These are phyloP conservation scores for Suhomyces choctaworum DNA, from an alignment of 1,139 yeast genomes.

Conservation along the genomic window DNA sequence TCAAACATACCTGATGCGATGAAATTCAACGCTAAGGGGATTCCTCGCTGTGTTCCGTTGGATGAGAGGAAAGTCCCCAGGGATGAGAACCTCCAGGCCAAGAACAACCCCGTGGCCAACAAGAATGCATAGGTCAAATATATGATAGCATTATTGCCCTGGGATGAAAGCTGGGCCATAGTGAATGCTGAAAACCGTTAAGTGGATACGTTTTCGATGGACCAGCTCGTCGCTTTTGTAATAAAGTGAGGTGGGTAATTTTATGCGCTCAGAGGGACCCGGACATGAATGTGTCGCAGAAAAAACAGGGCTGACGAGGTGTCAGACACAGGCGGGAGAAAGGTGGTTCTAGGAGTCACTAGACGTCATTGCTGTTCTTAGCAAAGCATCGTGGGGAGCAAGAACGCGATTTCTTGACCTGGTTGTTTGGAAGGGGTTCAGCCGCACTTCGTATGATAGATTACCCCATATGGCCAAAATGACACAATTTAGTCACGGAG, in stretches of 20 bases:
- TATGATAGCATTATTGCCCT: constrained; percentile 68
- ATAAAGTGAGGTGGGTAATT: background rate
- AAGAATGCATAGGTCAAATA: constrained; percentile 71
- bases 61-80: constrained; percentile 64
- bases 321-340: too few species aligned
- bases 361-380: too few species aligned
- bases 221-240: background rate
- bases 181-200: constrained; percentile 1
- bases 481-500: too few species aligned
- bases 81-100: constrained; percentile 55
- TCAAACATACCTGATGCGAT: constrained; percentile 78
- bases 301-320: too few species aligned
- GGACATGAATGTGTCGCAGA: too few species aligned
- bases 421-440: too few species aligned
- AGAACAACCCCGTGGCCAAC: constrained; percentile 56
- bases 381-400: too few species aligned
- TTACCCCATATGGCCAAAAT: too few species aligned
- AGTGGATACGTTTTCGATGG: background rate
- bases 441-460: too few species aligned
- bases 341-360: too few species aligned
- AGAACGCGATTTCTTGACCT: too few species aligned
- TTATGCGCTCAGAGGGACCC: constrained; percentile 8
- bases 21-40: constrained; percentile 83
- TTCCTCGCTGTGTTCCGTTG: constrained; percentile 75
- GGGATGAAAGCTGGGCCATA: constrained; percentile 30